phyloP scores from a whole-genome alignment of 352 stramenopile species.

The Halophytophthora batemanensis region DNA sequence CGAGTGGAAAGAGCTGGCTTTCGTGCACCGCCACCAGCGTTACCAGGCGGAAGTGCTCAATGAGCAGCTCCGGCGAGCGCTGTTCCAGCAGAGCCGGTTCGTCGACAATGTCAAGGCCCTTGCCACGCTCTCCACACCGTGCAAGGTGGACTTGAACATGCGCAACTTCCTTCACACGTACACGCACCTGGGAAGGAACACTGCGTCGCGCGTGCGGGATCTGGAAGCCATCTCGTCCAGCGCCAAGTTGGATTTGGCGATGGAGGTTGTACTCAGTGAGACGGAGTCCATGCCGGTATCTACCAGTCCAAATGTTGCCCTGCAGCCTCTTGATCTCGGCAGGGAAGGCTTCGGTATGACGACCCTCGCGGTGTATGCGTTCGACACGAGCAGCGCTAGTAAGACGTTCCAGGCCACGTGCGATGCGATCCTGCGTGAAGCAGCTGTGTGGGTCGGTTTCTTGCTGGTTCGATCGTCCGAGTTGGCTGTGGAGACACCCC shows the following conservation, averaged over 20 bases:
- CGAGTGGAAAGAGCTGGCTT: slow-evolving; percentile 36
- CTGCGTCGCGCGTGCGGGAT: slow-evolving; percentile 30
- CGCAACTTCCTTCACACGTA: slow-evolving; percentile 40
- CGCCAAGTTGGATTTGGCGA: slow-evolving; percentile 37
- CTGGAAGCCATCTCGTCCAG: slow-evolving; percentile 26
- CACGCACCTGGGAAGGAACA: slow-evolving; percentile 27
- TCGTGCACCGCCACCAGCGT: slow-evolving; percentile 40
- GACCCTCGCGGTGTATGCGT: slow-evolving; percentile 15
- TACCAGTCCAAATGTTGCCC: slow-evolving; percentile 26
- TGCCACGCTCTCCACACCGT: background rate
- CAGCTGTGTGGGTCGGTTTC: slow-evolving; percentile 12
- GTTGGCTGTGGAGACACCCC: slow-evolving; percentile 7
- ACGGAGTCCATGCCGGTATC: slow-evolving; percentile 21
- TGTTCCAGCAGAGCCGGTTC: slow-evolving; percentile 22
- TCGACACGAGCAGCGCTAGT: slow-evolving; percentile 15
- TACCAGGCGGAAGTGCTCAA: slow-evolving; percentile 39
- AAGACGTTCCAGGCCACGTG: slow-evolving; percentile 12
- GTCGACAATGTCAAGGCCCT: slow-evolving; percentile 2
- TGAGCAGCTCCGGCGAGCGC: slow-evolving; percentile 28
- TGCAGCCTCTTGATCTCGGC: slow-evolving; percentile 16
- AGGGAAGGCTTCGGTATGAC: slow-evolving; percentile 21
- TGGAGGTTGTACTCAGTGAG: slow-evolving; percentile 30
- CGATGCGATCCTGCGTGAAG: slow-evolving; percentile 10
- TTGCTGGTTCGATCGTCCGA: slow-evolving; percentile 2
- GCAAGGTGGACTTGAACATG: slow-evolving; percentile 30